These are phyloP conservation scores for Cercospora sp. DNA, from an alignment of 2,329 filamentous ascomycete genomes.

Conservation along the genomic window DNA sequence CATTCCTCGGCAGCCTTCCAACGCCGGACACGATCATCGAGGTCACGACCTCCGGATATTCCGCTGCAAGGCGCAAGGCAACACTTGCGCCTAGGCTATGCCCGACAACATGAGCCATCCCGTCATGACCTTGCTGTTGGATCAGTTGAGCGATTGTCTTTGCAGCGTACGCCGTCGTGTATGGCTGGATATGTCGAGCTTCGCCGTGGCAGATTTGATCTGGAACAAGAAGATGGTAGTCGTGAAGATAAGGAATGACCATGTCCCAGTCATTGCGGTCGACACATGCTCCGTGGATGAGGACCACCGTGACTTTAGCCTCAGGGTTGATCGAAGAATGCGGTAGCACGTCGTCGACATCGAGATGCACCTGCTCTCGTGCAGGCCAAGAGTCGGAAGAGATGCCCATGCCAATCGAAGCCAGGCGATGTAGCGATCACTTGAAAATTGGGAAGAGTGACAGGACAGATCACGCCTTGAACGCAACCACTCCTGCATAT, in stretches of 20 bases:
- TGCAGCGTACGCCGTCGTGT: constrained; percentile 25
- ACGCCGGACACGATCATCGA: constrained; percentile 30
- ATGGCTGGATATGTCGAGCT: constrained; percentile 26
- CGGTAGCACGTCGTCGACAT: constrained; percentile 8
- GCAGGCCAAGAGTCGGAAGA: neutral
- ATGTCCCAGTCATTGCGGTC: constrained; percentile 29
- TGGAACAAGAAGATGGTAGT: constrained; percentile 32
- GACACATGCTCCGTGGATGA: constrained; percentile 31
- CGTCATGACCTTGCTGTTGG: constrained; percentile 20
- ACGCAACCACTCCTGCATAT: neutral
- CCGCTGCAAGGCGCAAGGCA: constrained; percentile 27
- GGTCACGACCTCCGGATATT: constrained; percentile 27
- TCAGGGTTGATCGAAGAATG: constrained; percentile 16
- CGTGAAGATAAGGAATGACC: constrained; percentile 25
- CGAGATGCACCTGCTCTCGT: neutral
- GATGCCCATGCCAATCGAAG: neutral
- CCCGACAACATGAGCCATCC: constrained; percentile 31
- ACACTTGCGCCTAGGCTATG: constrained; percentile 33
- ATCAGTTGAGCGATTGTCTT: constrained; percentile 29
- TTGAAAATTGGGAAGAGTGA: neutral
- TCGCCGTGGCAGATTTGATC: constrained; percentile 30
- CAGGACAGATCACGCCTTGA: neutral
- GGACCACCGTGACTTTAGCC: constrained; percentile 24
- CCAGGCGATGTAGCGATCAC: neutral
- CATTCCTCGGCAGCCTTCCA: constrained; percentile 16